Percentiles rank a stretch among this genome's conserved stretches.
phyloP scores from a whole-genome alignment of 139 green algal species.

The Yamagishiella unicocca region DNA sequence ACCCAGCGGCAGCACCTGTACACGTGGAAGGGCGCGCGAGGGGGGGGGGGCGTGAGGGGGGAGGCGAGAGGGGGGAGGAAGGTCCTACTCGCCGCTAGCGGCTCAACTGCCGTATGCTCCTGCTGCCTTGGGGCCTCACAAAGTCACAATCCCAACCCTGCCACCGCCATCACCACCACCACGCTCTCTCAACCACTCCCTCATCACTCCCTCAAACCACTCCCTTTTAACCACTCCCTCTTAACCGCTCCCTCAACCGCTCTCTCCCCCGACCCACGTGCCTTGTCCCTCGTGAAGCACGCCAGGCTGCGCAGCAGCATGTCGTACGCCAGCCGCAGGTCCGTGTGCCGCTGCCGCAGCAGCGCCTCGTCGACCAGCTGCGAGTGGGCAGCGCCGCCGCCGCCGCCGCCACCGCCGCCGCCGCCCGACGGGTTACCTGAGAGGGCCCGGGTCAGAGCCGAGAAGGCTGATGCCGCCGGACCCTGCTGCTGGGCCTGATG shows the following conservation, averaged over 20 bases:
- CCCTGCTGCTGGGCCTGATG: not conserved
- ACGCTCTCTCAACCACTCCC: too few relatives aligned
- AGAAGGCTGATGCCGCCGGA: not conserved
- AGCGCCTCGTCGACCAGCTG: slow-evolving; percentile 30
- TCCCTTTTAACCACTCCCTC: too few relatives aligned
- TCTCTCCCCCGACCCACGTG: not conserved
- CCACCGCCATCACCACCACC: too few relatives aligned
- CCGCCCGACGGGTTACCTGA: slow-evolving; percentile 25
- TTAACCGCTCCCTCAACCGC: not conserved
- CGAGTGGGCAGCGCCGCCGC: not conserved
- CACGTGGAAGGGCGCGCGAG: not conserved
- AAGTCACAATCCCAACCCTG: too few relatives aligned
- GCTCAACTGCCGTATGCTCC: too few relatives aligned
- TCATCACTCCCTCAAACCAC: too few relatives aligned
- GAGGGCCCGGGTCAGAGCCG: slow-evolving; percentile 1
- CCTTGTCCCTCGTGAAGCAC: slow-evolving; percentile 59
- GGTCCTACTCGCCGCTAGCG: too few relatives aligned
- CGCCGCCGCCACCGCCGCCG: not conserved
- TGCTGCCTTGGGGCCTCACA: too few relatives aligned
- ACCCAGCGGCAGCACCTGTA: slow-evolving; percentile 15
- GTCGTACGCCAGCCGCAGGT: slow-evolving; percentile 61
- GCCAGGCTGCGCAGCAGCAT: slow-evolving; percentile 63
- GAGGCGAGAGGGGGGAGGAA: not conserved
- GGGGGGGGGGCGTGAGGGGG: not conserved
- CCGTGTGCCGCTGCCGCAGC: slow-evolving; percentile 38